Evolutionary conservation across 148 eudicot genomes (phyloP).

Genomic region (Polygonum maritimum): DNA sequence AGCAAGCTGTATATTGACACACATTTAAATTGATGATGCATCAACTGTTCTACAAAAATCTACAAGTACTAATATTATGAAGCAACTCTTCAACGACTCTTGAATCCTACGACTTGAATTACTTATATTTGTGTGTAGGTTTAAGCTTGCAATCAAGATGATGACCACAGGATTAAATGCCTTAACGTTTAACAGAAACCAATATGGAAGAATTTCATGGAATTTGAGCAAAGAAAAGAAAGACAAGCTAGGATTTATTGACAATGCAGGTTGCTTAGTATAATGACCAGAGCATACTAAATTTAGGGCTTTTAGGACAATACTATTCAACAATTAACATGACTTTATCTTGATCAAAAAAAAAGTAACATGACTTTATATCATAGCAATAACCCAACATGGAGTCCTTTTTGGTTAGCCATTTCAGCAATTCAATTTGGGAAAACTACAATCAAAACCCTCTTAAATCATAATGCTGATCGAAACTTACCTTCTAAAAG

Average conservation of each 20-base stretch:
- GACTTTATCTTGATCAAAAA: too few relatives aligned
- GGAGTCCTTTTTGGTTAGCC: background rate
- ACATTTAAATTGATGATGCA: too few relatives aligned
- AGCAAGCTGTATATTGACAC: background rate
- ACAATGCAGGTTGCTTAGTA: background rate
- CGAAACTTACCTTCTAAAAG: constrained; percentile 45
- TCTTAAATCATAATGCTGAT: background rate
- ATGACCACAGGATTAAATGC: background rate
- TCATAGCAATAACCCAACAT: background rate
- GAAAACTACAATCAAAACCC: too few relatives aligned
- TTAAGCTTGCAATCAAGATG: too few relatives aligned
- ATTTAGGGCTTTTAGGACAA: background rate
- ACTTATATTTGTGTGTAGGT: too few relatives aligned
- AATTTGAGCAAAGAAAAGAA: background rate
- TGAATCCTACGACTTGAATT: background rate
- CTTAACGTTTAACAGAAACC: background rate
- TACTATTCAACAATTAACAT: background rate
- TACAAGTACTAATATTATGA: background rate
- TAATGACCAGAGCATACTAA: background rate
- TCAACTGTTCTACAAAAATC: too few relatives aligned
- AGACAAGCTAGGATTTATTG: background rate
- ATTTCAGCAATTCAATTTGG: background rate
- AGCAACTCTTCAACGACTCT: background rate
- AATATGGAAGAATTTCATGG: background rate
- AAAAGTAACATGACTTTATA: background rate